phyloP scores from a whole-genome alignment of 352 stramenopile genomes.

The Phytophthora cryptogea region DNA sequence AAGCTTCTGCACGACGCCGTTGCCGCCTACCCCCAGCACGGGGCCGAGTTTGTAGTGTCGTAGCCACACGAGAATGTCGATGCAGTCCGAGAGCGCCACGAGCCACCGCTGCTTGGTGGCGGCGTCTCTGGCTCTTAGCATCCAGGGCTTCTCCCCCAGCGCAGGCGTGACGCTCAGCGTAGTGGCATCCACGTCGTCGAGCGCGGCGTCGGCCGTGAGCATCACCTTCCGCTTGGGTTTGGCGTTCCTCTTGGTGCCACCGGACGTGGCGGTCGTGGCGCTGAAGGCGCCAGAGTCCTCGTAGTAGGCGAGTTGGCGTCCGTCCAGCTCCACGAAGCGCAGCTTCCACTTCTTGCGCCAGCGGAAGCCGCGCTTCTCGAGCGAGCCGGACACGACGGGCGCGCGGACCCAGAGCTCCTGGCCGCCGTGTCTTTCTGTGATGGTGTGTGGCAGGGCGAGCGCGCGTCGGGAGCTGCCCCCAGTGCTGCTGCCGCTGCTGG shows the following conservation, averaged over 20 bases:
- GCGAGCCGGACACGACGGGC: slow-evolving; percentile 64
- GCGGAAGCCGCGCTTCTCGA: slow-evolving; percentile 78
- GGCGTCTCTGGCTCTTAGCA: slow-evolving; percentile 55
- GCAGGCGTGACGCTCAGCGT: slow-evolving; percentile 61
- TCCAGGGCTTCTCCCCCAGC: slow-evolving; percentile 60
- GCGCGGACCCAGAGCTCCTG: slow-evolving; percentile 77
- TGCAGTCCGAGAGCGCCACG: slow-evolving; percentile 67
- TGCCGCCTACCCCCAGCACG: slow-evolving; percentile 74
- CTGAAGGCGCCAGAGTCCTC: slow-evolving; percentile 32
- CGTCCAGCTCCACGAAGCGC: slow-evolving; percentile 77
- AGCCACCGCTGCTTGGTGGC: slow-evolving; percentile 67
- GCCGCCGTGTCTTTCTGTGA: slow-evolving; percentile 76
- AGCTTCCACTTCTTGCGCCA: slow-evolving; percentile 82
- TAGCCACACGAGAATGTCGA: slow-evolving; percentile 80
- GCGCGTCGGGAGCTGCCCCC: neutral
- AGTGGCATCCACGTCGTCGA: slow-evolving; percentile 57
- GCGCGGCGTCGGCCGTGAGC: slow-evolving; percentile 55
- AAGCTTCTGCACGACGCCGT: slow-evolving; percentile 70
- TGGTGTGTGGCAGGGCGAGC: slow-evolving; percentile 69
- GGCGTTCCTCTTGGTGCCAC: slow-evolving; percentile 25
- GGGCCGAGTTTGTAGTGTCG: slow-evolving; percentile 70
- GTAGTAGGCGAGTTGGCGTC: slow-evolving; percentile 71
- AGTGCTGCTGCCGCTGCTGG: neutral
- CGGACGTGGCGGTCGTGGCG: slow-evolving; percentile 18
- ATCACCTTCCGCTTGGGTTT: slow-evolving; percentile 54